Base-by-base conservation (phyloP, 2,329 filamentous ascomycete species). In the Fusarium citri region DNA sequence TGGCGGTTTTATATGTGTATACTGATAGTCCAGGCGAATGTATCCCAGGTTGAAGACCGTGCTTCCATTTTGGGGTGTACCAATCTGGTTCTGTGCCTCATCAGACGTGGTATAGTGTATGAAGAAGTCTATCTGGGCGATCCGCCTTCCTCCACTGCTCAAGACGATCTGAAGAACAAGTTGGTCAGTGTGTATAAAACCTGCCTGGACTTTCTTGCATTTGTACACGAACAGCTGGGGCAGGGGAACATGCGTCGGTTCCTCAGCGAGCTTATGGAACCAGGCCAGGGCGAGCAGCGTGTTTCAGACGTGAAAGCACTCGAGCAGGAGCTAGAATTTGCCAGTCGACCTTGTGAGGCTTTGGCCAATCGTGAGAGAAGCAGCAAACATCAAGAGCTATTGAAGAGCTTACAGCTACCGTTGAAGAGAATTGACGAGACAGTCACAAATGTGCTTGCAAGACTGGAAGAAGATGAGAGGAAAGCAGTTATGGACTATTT, bases 271-370 rank as follows among this genome's bases (percentile, higher is more conserved):
- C 37, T 41, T 2, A 2, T 41, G 2, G 37, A 41, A 8, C 18
- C 37, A 22, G 37, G 37, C 14, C n/a, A 41, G n/a, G 40, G 40
- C 2, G n/a, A 41, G n/a, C 2, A 41, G 14, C 40, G 18, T 5
- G n/a, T 41, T 20, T 41, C 12, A 41, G 40, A 1, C 4, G 4
- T 41, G 6, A 41, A 14, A 41, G n/a, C 40, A 0, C 40, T 41
- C 1, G 40, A 20, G n/a, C 40, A 42, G 5, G 2, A 42, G 6
- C 15, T 42, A 0, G 40, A 42, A 0, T 2, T 7, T 5, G n/a
- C 40, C 8, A 8, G 11, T 8, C 40, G 40, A 42, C 0, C 40
- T 22, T 42, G 40, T 5, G 40, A 42, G 5, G 40, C 2, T 8
- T 2, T 15, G 3, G 40, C n/a, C 40, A 42, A 15, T 22, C 6